A percentile compares a stretch with the other conserved stretches of the same genome.
phyloP scores from a whole-genome alignment of 129 eudicot genomes.

The Solidago caesia region DNA sequence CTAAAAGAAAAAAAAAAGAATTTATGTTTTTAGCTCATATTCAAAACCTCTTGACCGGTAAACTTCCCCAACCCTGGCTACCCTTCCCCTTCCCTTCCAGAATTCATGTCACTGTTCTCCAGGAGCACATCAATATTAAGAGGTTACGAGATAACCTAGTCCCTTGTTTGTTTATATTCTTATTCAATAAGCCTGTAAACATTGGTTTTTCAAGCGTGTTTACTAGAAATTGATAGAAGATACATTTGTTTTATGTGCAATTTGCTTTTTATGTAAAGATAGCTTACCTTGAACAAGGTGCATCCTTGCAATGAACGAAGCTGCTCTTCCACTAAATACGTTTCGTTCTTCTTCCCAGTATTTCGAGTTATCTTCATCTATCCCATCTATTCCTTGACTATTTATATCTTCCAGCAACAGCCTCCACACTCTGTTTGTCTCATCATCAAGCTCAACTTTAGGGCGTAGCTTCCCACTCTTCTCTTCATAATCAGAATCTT shows the following conservation, averaged over 20 bases:
- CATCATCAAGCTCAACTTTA: conserved; percentile 93
- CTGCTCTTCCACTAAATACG: conserved; percentile 77
- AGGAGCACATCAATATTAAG: too few relatives aligned
- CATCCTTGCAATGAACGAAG: conserved; percentile 94
- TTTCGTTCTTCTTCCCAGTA: conserved; percentile 95
- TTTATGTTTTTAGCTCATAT: too few relatives aligned
- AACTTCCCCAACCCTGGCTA: too few relatives aligned
- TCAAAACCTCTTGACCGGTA: too few relatives aligned
- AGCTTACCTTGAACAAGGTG: conserved; percentile 85
- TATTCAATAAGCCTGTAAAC: not conserved
- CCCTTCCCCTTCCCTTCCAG: too few relatives aligned
- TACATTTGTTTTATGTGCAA: not conserved
- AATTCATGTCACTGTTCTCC: too few relatives aligned
- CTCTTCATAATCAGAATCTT: conserved; percentile 37
- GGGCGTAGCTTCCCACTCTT: conserved; percentile 66
- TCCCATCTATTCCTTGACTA: conserved; percentile 88
- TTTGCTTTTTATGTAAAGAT: conserved; percentile 1
- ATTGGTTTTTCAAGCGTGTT: not conserved
- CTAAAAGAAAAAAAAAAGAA: too few relatives aligned
- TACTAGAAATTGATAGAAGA: not conserved
- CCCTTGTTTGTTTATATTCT: too few relatives aligned
- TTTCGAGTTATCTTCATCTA: conserved; percentile 78
- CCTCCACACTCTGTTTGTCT: conserved; percentile 90
- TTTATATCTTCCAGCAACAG: conserved; percentile 86
- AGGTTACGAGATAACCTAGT: too few relatives aligned